phyloP scores from a whole-genome alignment of 2,329 filamentous ascomycete species.

The Scleromitrula shiraiana region DNA sequence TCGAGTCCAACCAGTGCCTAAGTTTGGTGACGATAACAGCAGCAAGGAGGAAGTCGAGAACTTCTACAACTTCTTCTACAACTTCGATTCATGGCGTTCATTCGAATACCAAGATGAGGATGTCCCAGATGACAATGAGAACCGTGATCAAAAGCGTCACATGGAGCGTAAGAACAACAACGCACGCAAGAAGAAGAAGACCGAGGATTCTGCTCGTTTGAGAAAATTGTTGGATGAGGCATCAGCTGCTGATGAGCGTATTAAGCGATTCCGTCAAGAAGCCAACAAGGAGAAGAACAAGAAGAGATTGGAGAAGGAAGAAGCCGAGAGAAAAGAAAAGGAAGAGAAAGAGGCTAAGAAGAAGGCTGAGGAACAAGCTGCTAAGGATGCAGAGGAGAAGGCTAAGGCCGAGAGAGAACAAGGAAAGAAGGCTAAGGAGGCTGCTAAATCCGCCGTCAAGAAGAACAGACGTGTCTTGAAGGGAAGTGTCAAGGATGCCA shows the following conservation, averaged over 20 bases:
- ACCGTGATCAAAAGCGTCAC: conserved; percentile 97
- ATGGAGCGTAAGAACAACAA: conserved; percentile 98
- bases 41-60: conserved; percentile 82
- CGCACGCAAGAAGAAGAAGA: conserved; percentile 98
- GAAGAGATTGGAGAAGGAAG: conserved; percentile 84
- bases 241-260: conserved; percentile 80
- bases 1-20: conserved; percentile 79
- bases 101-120: conserved; percentile 99
- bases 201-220: conserved; percentile 86
- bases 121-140: conserved; percentile 97
- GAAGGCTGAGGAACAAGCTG: conserved; percentile 70
- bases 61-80: conserved; percentile 99
- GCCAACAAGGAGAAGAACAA: conserved; percentile 94
- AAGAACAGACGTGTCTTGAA: conserved; percentile 99
- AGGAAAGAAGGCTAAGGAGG: conserved; percentile 94
- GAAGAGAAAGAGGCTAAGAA: conserved; percentile 81
- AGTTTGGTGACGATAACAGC: conserved; percentile 76
- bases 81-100: conserved; percentile 94
- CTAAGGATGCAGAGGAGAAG: conserved; percentile 76
- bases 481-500: conserved; percentile 89
- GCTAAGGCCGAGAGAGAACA: conserved; percentile 79
- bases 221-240: conserved; percentile 84
- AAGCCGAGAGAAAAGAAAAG: conserved; percentile 75
- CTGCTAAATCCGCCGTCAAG: conserved; percentile 97
- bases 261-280: conserved; percentile 93